Evolutionary conservation across 164 flowering plant genomes (phyloP).

Genomic region (Magnolia changhungtana): DNA sequence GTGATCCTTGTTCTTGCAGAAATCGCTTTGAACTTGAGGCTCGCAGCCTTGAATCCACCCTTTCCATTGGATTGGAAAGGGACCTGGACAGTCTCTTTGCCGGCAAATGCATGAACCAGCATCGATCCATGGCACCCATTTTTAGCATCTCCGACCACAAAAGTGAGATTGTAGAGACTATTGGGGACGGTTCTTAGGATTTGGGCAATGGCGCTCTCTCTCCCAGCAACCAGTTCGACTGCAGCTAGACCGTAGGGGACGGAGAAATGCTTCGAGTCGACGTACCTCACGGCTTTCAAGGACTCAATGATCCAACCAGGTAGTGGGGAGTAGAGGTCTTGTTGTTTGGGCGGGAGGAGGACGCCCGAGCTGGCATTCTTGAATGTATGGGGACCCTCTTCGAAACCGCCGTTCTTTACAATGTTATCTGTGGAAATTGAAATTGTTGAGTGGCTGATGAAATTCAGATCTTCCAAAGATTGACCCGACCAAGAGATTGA

Average conservation of each 20-base stretch:
- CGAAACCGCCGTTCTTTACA: conserved; percentile 73
- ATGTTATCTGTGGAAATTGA: conserved; percentile 47
- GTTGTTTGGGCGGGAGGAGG: conserved; percentile 77
- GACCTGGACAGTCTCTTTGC: conserved; percentile 8
- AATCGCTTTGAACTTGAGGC: conserved; percentile 13
- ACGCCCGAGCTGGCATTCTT: conserved; percentile 66
- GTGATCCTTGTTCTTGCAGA: conserved; percentile 18
- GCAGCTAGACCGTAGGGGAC: conserved; percentile 70
- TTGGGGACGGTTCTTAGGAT: conserved; percentile 58
- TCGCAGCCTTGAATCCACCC: conserved; percentile 13
- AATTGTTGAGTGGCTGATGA: background rate
- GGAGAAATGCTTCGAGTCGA: conserved; percentile 67
- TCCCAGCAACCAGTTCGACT: conserved; percentile 78
- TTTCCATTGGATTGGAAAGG: conserved; percentile 13
- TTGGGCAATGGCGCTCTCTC: conserved; percentile 90
- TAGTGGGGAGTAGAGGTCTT: conserved; percentile 72
- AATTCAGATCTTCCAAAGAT: background rate
- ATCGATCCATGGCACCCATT: conserved; percentile 86
- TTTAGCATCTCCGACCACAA: conserved; percentile 73
- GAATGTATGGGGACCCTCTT: conserved; percentile 70
- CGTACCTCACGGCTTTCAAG: conserved; percentile 85
- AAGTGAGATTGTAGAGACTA: conserved; percentile 52
- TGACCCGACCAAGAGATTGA: no score
- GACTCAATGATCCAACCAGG: conserved; percentile 96
- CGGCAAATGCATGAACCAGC: conserved; percentile 87